Percentiles rank a stretch among this genome's conserved stretches.
Conservation (phyloP, 225 moss, liverwort and hornwort genomes). For the Sphagnum contortum region DNA sequence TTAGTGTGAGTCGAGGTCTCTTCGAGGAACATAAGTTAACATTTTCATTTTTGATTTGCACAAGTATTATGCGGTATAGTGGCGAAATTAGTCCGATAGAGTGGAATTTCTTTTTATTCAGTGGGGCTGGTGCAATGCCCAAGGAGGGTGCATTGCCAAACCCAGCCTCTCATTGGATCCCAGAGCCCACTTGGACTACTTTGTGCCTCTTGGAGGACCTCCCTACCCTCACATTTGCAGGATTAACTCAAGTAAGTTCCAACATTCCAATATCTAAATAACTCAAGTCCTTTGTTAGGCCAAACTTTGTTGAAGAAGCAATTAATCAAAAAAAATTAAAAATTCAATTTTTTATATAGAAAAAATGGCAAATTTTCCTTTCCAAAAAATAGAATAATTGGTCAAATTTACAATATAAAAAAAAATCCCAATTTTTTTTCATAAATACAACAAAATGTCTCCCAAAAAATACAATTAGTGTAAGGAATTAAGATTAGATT, state of each 20-base stretch:
- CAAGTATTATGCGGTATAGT: constrained; percentile 52
- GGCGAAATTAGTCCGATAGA: constrained; percentile 40
- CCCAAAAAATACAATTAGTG: too few species aligned
- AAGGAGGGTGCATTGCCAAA: constrained; percentile 43
- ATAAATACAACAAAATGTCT: too few species aligned
- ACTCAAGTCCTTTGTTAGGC: too few species aligned
- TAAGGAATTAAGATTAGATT: too few species aligned
- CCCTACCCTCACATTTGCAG: constrained; percentile 31
- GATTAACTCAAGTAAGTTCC: constrained; percentile 23
- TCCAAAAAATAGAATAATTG: too few species aligned
- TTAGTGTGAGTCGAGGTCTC: constrained; percentile 62
- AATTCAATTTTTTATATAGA: too few species aligned
- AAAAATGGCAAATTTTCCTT: too few species aligned
- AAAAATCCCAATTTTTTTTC: too few species aligned
- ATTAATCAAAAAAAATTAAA: too few species aligned
- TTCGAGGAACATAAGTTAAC: constrained; percentile 93
- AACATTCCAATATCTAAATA: neutral
- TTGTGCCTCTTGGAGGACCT: constrained; percentile 54
- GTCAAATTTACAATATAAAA: too few species aligned
- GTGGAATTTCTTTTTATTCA: constrained; percentile 60
- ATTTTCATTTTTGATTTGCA: constrained; percentile 77
- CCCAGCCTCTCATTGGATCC: constrained; percentile 39
- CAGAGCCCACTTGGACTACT: constrained; percentile 58
- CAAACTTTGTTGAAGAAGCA: too few species aligned
- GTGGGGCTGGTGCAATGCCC: constrained; percentile 42